phyloP scores from a whole-genome alignment of 1,284 basidiomycete genomes.

The Fistulinella staudtii region DNA sequence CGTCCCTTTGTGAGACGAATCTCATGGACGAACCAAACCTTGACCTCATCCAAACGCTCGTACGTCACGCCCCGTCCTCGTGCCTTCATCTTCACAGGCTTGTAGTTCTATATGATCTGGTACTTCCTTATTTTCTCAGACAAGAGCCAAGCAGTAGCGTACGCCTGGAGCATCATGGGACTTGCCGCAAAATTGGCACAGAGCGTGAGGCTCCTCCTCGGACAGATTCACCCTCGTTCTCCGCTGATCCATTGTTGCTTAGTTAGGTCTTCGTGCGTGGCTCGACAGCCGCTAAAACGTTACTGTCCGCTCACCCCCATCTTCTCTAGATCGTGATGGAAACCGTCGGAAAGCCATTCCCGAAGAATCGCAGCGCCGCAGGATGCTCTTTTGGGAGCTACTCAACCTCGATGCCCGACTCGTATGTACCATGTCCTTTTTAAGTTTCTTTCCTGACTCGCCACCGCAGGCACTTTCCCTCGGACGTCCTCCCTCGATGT shows the following conservation, averaged over 20 bases:
- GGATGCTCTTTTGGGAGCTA: constrained; percentile 71
- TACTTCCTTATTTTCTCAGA: constrained; percentile 67
- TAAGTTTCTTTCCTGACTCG: constrained; percentile 5
- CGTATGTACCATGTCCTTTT: constrained; percentile 38
- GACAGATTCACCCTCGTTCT: constrained; percentile 1
- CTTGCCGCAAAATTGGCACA: constrained; percentile 58
- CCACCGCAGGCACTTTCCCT: constrained; percentile 66
- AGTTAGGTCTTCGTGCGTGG: constrained; percentile 56
- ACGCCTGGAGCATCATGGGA: constrained; percentile 68
- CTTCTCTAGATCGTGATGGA: constrained; percentile 60
- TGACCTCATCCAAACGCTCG: constrained; percentile 60
- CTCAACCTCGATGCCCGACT: constrained; percentile 72
- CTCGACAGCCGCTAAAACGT: constrained; percentile 10
- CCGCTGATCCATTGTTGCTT: neutral
- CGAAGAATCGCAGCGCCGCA: constrained; percentile 66
- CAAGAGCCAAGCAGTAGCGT: constrained; percentile 61
- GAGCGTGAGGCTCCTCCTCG: constrained; percentile 40
- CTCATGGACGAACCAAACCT: constrained; percentile 67
- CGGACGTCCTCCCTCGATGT: constrained; percentile 70
- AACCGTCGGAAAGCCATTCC: constrained; percentile 61
- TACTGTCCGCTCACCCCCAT: constrained; percentile 22
- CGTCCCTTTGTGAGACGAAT: constrained; percentile 65
- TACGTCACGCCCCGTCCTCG: constrained; percentile 31
- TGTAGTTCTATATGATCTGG: constrained; percentile 68
- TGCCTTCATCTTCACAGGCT: constrained; percentile 18